Base-by-base conservation (phyloP, 2,329 filamentous ascomycete genomes). In the Dactylellina leptospora region DNA sequence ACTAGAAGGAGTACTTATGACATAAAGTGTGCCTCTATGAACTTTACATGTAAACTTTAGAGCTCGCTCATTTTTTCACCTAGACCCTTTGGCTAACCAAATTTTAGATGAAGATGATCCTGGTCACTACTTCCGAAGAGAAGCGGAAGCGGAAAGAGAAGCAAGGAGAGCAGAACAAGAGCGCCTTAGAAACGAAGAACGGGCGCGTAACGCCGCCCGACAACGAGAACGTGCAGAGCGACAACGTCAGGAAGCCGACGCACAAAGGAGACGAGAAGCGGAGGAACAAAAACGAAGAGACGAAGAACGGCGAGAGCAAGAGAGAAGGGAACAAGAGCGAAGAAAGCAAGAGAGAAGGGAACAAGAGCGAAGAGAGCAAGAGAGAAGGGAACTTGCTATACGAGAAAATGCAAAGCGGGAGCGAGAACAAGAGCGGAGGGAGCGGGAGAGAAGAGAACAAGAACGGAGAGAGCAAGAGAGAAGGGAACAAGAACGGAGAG, bases 171-270 rank as follows among this genome's bases (percentile, higher is more conserved):
- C 36, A 23, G 66, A 40, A 18, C 27, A 16, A n/a, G 56, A 62
- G 28, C 64, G 64, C 23, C 22, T 8, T 23, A 61, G 64, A 30
- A 44, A 30, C 3, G 54, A 70, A 58, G 58, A 71, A 27, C 58
- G 48, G 10, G 50, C 51, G 28, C 38, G 44, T 51, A 51, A 63
- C 36, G 66, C 56, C 4, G 44, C 50, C 13, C 55, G 51, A 27
- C 16, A 55, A 5, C 28, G 38, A 16, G 58, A 62, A n/a, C 44
- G 44, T n/a, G 18, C 25, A 30, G 56, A 56, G 10, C 48, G 25
- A 2, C 38, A 40, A 27, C 55, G 38, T n/a, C 40, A 18, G 30
- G 66, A 62, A 40, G 30, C 56, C 2, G 66, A 71, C n/a, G 56
- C 38, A 55, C 6, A n/a, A 20, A 42, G 23, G 28, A 42, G 58